Evolutionary conservation across 441 rosid genomes (phyloP).

Genomic region (Viola pubescens): DNA sequence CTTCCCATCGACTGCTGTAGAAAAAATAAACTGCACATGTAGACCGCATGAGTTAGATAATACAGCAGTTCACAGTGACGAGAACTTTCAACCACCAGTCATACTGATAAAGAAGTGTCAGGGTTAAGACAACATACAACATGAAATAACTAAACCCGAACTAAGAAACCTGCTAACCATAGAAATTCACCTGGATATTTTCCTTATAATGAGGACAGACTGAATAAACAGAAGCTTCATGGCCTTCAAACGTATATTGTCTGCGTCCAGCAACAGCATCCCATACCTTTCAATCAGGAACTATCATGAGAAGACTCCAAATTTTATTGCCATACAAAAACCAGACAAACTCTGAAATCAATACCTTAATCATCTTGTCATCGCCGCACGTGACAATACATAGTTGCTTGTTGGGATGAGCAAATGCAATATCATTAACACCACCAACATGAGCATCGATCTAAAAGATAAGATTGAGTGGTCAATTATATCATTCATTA

Average conservation of each 20-base stretch:
- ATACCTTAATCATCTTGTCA: slow-evolving; percentile 77
- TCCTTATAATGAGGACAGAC: slow-evolving; percentile 80
- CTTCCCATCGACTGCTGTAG: slow-evolving; percentile 86
- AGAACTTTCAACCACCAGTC: neutral
- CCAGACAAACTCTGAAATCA: neutral
- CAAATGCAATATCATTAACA: slow-evolving; percentile 61
- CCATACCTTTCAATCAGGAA: slow-evolving; percentile 54
- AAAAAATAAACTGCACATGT: slow-evolving; percentile 65
- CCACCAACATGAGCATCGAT: slow-evolving; percentile 63
- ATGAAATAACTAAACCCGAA: neutral
- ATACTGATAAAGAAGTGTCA: neutral
- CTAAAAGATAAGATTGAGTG: slow-evolving; percentile 24
- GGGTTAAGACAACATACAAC: neutral
- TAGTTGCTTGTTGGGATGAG: slow-evolving; percentile 58
- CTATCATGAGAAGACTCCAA: slow-evolving; percentile 1
- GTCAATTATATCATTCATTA: slow-evolving; percentile 10
- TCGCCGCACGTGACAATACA: slow-evolving; percentile 78
- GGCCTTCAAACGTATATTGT: slow-evolving; percentile 68
- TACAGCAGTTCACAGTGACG: slow-evolving; percentile 2
- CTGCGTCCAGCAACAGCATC: slow-evolving; percentile 49
- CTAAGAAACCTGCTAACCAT: slow-evolving; percentile 7
- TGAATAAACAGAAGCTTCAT: slow-evolving; percentile 87
- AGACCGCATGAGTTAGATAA: slow-evolving; percentile 9
- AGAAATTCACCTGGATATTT: slow-evolving; percentile 46
- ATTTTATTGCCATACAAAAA: slow-evolving; percentile 9